Conservation (phyloP, 148 eudicot genomes). For the Rhododendron williamsianum region DNA sequence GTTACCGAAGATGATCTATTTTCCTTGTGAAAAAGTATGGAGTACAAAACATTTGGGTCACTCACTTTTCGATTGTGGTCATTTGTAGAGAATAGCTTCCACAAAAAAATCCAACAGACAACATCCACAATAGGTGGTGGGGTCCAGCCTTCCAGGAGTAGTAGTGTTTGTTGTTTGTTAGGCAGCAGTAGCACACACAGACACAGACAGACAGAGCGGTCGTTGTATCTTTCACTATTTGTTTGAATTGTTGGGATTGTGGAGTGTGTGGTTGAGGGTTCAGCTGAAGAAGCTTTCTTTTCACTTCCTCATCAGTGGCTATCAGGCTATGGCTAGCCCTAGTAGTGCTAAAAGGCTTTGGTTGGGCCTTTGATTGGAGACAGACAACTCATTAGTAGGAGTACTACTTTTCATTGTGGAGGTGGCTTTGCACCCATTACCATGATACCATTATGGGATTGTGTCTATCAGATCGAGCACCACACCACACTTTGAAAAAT, state of each 20-base stretch:
- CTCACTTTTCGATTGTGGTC: too few species aligned
- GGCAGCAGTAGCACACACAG: not conserved
- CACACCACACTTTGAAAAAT: not conserved
- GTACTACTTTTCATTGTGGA: not conserved
- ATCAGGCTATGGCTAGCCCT: too few species aligned
- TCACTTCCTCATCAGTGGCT: not conserved
- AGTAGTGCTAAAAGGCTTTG: not conserved
- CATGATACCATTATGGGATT: not conserved
- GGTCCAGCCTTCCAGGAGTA: not conserved
- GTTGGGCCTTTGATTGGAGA: not conserved
- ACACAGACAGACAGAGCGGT: too few species aligned
- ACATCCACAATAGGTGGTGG: not conserved
- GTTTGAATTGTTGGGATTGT: not conserved
- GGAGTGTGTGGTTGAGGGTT: conserved; percentile 1
- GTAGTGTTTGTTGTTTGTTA: not conserved
- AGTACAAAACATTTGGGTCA: not conserved
- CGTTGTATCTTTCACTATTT: not conserved
- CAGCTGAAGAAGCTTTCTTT: not conserved
- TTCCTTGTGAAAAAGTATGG: not conserved
- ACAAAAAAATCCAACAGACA: not conserved
- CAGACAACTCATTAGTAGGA: not conserved
- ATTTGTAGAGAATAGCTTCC: too few species aligned
- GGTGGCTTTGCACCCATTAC: not conserved
- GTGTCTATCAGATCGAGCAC: not conserved
- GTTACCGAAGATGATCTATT: too few species aligned